Base-by-base conservation (phyloP, 352 stramenopile genomes). In the Aphanomyces euteiches region DNA sequence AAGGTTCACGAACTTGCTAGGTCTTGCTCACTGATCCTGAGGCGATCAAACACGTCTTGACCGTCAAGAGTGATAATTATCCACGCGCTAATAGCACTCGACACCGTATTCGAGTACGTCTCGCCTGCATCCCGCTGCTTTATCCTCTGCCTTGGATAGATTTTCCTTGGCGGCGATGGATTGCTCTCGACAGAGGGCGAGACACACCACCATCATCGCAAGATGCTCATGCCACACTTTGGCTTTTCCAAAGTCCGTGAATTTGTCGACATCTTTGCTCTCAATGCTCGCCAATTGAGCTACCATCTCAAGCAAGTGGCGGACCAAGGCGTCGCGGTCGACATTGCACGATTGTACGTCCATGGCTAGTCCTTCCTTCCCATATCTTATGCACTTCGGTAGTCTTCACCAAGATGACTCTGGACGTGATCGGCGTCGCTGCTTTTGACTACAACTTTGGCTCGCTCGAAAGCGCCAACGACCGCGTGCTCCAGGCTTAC, bases 351-450 rank as follows among this genome's bases (percentile, higher is more conserved):
- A 61, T 12, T 41, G 54, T 61, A 61, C 54, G 10, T 7, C 10
- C 15, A 7, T 19, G 15, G 7, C 43, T 58, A 28, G 28, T n/a
- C 63, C n/a, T 48, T 47, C 28, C 4, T 21, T 4, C 7, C 10
- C 15, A 10, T 39, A 40, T 17, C 6, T 17, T 39, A 59, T 39
- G 43, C 5, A 37, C 58, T 63, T 19, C 8, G 10, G 28, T 53
- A 69, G 45, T 21, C 37, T 70, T 70, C 6, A 70, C 64, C 19
- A 70, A 70, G 54, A 19, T 70, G n/a, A 70, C 64, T n/a, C 39
- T 70, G 21, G 64, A 70, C 39, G 39, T 70, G n/a, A 70, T 70
- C n/a, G 64, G 64, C 17, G 36, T 70, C 7, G 59, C 64, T 4
- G 64, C 64, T 17, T 70, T 70, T 63, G 64, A 45, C 15, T 70